Percentiles rank a stretch among this genome's conserved stretches.
These are phyloP conservation scores for Theobroma grandiflorum DNA, from an alignment of 441 rosid genomes.

Conservation along the genomic window DNA sequence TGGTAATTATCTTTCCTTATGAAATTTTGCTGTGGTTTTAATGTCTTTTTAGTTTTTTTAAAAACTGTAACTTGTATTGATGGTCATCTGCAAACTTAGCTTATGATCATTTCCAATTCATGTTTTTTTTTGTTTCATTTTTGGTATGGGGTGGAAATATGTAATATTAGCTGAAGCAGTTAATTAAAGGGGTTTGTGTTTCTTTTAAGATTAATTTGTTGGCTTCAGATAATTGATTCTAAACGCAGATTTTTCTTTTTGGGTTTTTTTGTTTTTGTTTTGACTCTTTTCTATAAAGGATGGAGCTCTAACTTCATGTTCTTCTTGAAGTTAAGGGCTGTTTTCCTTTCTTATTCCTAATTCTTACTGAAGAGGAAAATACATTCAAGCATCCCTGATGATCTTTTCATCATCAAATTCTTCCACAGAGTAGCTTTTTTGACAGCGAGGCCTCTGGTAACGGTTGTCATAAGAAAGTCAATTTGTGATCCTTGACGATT, in stretches of 20 bases:
- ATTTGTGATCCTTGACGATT: background rate
- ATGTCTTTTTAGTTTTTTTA: background rate
- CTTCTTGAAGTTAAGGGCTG: background rate
- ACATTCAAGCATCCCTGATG: background rate
- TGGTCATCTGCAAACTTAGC: background rate
- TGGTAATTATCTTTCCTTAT: background rate
- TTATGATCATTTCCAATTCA: background rate
- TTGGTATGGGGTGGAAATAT: background rate
- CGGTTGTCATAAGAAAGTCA: background rate
- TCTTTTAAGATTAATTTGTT: background rate
- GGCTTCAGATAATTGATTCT: constrained; percentile 1
- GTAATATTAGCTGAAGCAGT: background rate
- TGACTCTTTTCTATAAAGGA: background rate
- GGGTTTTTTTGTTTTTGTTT: background rate
- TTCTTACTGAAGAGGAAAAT: background rate
- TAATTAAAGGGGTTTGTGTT: background rate
- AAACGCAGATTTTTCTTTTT: background rate
- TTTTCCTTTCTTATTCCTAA: background rate
- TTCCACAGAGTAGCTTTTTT: background rate
- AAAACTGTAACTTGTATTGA: background rate
- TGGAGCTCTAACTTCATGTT: background rate
- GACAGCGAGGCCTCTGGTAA: background rate
- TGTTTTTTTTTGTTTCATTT: background rate
- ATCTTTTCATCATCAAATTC: background rate
- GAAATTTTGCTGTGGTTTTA: background rate